Evolutionary conservation across 352 stramenopile genomes (phyloP).

Genomic region (Pythium pectinolyticum): DNA sequence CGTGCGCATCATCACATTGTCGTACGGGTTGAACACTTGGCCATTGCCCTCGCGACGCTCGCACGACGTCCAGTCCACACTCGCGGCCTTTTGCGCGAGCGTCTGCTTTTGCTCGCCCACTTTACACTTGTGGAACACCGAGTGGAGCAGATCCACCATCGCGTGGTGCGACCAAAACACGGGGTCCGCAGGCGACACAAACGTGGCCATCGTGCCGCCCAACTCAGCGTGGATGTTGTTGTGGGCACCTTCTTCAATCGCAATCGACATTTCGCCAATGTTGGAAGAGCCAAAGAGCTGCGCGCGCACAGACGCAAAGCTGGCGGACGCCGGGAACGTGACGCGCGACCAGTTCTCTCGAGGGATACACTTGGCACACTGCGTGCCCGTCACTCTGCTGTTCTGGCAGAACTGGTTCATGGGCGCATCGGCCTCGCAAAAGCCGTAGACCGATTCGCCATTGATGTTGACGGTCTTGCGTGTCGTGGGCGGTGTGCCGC

Average conservation of each 20-base stretch:
- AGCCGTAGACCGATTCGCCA: slow-evolving; percentile 34
- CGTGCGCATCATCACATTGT: slow-evolving; percentile 46
- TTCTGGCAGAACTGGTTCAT: slow-evolving; percentile 64
- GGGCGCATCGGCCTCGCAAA: slow-evolving; percentile 37
- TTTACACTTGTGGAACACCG: slow-evolving; percentile 71
- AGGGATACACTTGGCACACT: slow-evolving; percentile 50
- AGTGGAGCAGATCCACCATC: slow-evolving; percentile 66
- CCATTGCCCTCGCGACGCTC: slow-evolving; percentile 32
- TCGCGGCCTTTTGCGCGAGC: slow-evolving; percentile 45
- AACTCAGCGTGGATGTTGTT: slow-evolving; percentile 63
- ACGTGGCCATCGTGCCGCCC: slow-evolving; percentile 44
- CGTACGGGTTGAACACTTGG: slow-evolving; percentile 40
- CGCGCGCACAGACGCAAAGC: slow-evolving; percentile 45
- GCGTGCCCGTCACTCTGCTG: slow-evolving; percentile 8
- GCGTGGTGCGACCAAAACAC: slow-evolving; percentile 80
- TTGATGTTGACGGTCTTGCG: slow-evolving; percentile 38
- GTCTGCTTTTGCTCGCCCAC: slow-evolving; percentile 44
- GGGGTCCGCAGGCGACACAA: slow-evolving; percentile 53
- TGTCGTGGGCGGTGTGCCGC: slow-evolving; percentile 18
- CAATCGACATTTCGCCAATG: slow-evolving; percentile 53
- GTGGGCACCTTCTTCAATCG: slow-evolving; percentile 52
- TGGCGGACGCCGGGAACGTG: slow-evolving; percentile 33
- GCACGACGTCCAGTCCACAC: slow-evolving; percentile 53
- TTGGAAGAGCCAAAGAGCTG: slow-evolving; percentile 50
- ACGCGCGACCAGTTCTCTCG: slow-evolving; percentile 40